Evolutionary conservation across 2,329 filamentous ascomycete species (phyloP), one percentile per base, ranked within the genome.

Genomic region (Trichoderma lentiforme): DNA sequence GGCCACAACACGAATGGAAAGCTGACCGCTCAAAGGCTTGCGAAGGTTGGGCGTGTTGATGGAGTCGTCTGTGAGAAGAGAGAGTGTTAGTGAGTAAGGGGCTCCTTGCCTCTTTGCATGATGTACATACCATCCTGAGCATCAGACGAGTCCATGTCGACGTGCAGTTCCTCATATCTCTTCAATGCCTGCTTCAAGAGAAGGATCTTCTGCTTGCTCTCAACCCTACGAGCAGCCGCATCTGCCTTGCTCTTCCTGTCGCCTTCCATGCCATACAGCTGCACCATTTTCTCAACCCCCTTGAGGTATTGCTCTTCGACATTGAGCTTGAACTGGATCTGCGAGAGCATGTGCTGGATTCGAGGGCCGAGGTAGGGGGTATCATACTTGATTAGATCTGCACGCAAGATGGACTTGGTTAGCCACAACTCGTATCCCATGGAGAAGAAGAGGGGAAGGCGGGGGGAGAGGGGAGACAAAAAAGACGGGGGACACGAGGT

Each of bases 221-320:
- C 96, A 73, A 97, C 92, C 72, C 93, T 89, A 79, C 94, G 90
- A 64, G 92, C 93, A 77, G 97, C 94, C 56, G 96, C 96, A 82
- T 99, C 96, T 72, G 93, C 91, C 81, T 92, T 93, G 84, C 95
- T 98, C 86, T 97, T 98, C 77, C 95, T 91, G 80, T 99, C 96
- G 34, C 96, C 95, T 81, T 98, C 96, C 88, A 98, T 96, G 80
- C 96, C 91, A 80, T 99, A 99, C 43, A 99, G 86, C 81, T 96
- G 94, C 61, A 98, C 93, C 96, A 99, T 98, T 85, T 99, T 99
- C 83, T 99, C 96, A 77, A 99, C 96, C 74, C 96, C 96, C 79
- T 97, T 97, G 76, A 98, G 94, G 83, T 99, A 99, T 83, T 99
- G 96, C 81, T 98, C 97, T 82, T 99, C 96, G 32, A 99, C 96